Evolutionary conservation across 306 rosid species (phyloP).

Genomic region (Castanopsis chinensis): DNA sequence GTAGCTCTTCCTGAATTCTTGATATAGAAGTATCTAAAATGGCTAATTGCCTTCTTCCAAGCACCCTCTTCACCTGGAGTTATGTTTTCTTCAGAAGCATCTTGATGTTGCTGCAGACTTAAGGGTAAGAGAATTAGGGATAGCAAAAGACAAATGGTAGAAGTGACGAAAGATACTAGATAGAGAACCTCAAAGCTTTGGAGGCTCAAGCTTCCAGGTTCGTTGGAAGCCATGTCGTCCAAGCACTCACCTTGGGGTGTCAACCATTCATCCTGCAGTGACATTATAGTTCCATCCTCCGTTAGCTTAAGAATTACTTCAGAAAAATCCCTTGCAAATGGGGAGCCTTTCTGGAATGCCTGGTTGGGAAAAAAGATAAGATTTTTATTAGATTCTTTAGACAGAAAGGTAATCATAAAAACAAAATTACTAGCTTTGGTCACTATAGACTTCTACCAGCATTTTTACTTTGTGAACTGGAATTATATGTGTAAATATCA

Average conservation of each 20-base stretch:
- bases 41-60: conserved; percentile 13
- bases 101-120: conserved; percentile 5
- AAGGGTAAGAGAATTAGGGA: background rate
- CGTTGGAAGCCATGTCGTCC: conserved; percentile 14
- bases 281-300: conserved; percentile 40
- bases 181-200: conserved; percentile 46
- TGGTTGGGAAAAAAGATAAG: conserved; percentile 17
- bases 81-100: conserved; percentile 4
- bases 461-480: too few species aligned
- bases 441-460: too few species aligned
- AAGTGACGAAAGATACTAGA: conserved; percentile 39
- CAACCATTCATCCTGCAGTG: conserved; percentile 35
- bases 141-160: conserved; percentile 36
- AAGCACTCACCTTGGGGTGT: conserved; percentile 37
- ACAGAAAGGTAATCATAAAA: too few species aligned
- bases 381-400: background rate
- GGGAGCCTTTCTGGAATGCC: conserved; percentile 65
- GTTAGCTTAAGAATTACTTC: conserved; percentile 46
- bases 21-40: background rate
- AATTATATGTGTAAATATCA: too few species aligned
- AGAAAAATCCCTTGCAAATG: conserved; percentile 53
- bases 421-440: too few species aligned
- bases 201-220: conserved; percentile 36
- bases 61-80: background rate
- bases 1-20: conserved; percentile 22